These are phyloP conservation scores for Aspergillus cristatus DNA, from an alignment of 495 filamentous ascomycete genomes.

Conservation along the genomic window DNA sequence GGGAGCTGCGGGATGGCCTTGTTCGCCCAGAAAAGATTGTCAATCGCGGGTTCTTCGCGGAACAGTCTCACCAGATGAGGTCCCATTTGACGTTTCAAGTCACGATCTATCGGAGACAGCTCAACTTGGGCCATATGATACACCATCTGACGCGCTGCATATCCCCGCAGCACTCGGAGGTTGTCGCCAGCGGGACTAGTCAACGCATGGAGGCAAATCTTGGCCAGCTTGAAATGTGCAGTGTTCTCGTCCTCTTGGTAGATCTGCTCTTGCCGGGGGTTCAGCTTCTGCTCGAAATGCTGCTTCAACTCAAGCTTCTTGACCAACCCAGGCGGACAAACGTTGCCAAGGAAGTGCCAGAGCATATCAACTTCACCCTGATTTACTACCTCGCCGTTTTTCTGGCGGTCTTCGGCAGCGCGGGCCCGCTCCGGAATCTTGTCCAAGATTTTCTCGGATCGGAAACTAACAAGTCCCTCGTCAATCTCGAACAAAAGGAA, in stretches of 20 bases:
- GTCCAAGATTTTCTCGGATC: conserved; percentile 1
- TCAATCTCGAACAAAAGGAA: conserved; percentile 6
- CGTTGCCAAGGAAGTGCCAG: conserved; percentile 4
- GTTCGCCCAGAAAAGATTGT: conserved; percentile 6
- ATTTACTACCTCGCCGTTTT: background rate
- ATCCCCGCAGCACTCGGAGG: conserved; percentile 1
- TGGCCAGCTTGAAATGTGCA: conserved; percentile 3
- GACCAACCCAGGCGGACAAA: conserved; percentile 3
- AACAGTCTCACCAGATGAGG: conserved; percentile 4
- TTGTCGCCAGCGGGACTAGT: background rate
- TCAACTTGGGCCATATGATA: conserved; percentile 2
- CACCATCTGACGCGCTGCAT: conserved; percentile 1
- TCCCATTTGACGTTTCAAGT: conserved; percentile 3
- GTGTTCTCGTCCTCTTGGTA: conserved; percentile 5
- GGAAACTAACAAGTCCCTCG: conserved; percentile 3
- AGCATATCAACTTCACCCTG: conserved; percentile 4
- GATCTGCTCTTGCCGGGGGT: conserved; percentile 2
- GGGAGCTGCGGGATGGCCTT: background rate
- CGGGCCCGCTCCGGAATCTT: background rate
- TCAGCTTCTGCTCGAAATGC: conserved; percentile 3
- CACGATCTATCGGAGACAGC: conserved; percentile 1
- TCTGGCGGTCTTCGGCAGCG: background rate
- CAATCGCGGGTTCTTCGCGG: background rate
- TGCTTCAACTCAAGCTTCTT: conserved; percentile 4
- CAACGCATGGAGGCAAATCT: conserved; percentile 1